Base-by-base conservation (phyloP, 805 yeast species). In the Ogataea methylovora region DNA sequence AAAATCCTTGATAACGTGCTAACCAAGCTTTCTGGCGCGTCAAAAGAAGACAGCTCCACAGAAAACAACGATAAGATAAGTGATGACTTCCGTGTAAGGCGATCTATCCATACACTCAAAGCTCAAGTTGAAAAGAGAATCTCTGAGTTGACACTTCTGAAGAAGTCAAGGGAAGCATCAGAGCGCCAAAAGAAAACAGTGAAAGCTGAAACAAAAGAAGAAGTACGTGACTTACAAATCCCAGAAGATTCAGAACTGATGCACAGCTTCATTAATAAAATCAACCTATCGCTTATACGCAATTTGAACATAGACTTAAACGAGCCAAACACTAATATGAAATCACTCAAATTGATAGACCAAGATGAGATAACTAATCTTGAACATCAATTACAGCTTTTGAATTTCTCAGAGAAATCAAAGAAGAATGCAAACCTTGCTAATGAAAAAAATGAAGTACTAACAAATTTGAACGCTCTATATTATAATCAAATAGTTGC, bases 401-500 rank as follows among this genome's bases (percentile, higher is more conserved):
- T 58, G 11, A 51, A 51, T 32, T 48, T 57, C 31, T 47, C 49
- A 24, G 54, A 51, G 26, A 48, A 44, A 14, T 43, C 50, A 8
- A 45, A 41, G 18, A 34, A 39, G 18, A 35, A 28, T 20, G 30
- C 32, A 2, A 42, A 51, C 15, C 61, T 60, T 14, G 46, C 52
- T 12, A 51, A 49, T 25, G 28, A 48, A 9, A 61, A 60, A 36
- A 61, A 54, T 34, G 49, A 49, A 1, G 33, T 44, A 6, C 42
- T 60, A 12, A 33, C 42, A 2, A 43, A 52, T 26, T 37, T 56
- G 21, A 58, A 56, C 27, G 34, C 43, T 20, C 33, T 51, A 1
- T 58, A 58, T 27, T 51, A 52, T 31, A 51, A 50, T 27, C 61
- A 58, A 34, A 39, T 56, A 22, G 32, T 44, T 19, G 52, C 60